A percentile compares a stretch with the other conserved stretches of the same genome.
phyloP scores from a whole-genome alignment of 306 rosid species.

The Vicia sativa region DNA sequence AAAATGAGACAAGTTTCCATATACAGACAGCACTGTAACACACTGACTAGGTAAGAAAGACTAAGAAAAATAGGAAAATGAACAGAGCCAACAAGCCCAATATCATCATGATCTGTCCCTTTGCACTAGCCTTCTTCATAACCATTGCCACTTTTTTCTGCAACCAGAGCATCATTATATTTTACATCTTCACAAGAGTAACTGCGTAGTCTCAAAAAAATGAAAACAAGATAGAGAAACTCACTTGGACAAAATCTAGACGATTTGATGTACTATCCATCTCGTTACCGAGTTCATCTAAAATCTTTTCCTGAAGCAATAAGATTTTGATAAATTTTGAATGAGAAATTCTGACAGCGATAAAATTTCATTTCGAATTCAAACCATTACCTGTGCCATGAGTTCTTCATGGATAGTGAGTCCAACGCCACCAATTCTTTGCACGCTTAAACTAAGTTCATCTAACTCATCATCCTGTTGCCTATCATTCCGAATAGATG shows the following conservation, averaged over 20 bases:
- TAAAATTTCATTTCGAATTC: slow-evolving; percentile 4
- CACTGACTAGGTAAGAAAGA: slow-evolving; percentile 70
- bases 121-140: slow-evolving; percentile 88
- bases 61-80: slow-evolving; percentile 81
- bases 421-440: slow-evolving; percentile 93
- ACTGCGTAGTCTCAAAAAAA: slow-evolving; percentile 7
- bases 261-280: slow-evolving; percentile 95
- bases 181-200: slow-evolving; percentile 30
- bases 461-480: slow-evolving; percentile 95
- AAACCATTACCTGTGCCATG: slow-evolving; percentile 61
- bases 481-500: slow-evolving; percentile 51
- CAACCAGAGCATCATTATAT: slow-evolving; percentile 38
- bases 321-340: slow-evolving; percentile 28
- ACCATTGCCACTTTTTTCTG: slow-evolving; percentile 92
- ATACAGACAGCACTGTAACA: slow-evolving; percentile 39
- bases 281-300: slow-evolving; percentile 82
- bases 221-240: slow-evolving; percentile 41
- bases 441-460: slow-evolving; percentile 83
- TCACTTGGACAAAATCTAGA: slow-evolving; percentile 95
- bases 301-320: slow-evolving; percentile 73
- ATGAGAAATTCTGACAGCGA: slow-evolving; percentile 4
- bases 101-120: slow-evolving; percentile 90
- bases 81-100: slow-evolving; percentile 72
- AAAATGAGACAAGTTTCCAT: slow-evolving; percentile 31
- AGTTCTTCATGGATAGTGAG: slow-evolving; percentile 94